These are phyloP conservation scores for Senecio squalidus DNA, from an alignment of 140 eudicot genomes.

Conservation along the genomic window DNA sequence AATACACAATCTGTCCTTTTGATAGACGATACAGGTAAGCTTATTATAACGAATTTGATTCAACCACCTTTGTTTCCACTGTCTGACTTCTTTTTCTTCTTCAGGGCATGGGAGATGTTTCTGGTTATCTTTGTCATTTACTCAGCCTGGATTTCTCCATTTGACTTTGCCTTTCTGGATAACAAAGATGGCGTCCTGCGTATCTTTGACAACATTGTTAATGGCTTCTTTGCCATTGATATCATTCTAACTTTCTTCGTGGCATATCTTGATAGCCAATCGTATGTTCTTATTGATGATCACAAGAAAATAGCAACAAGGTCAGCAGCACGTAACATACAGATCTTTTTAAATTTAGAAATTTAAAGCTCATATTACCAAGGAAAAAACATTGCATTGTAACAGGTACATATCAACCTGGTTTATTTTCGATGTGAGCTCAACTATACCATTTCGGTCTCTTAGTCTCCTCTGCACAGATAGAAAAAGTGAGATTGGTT, in stretches of 20 bases:
- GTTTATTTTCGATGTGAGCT: slow-evolving; percentile 89
- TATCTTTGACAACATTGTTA: slow-evolving; percentile 79
- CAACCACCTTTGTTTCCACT: slow-evolving; percentile 4
- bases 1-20: slow-evolving; percentile 57
- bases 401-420: slow-evolving; percentile 92
- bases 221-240: slow-evolving; percentile 85
- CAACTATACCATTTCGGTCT: slow-evolving; percentile 80
- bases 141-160: slow-evolving; percentile 94
- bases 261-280: slow-evolving; percentile 74
- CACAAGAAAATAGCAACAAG: slow-evolving; percentile 78
- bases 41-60: slow-evolving; percentile 1
- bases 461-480: slow-evolving; percentile 74
- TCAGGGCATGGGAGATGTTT: slow-evolving; percentile 97
- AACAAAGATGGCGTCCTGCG: slow-evolving; percentile 51
- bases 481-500: slow-evolving; percentile 60
- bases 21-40: slow-evolving; percentile 74
- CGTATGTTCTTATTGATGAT: slow-evolving; percentile 68
- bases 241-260: slow-evolving; percentile 91
- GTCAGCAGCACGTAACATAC: slow-evolving; percentile 28
- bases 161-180: slow-evolving; percentile 71
- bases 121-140: slow-evolving; percentile 67
- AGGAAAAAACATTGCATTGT: slow-evolving; percentile 20
- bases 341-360: neutral
- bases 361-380: neutral
- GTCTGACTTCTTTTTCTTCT: slow-evolving; percentile 20